A percentile compares a stretch with the other conserved stretches of the same genome.
Evolutionary conservation across 768 basidiomycete species (phyloP).

Genomic region (Tephrocybe rancida): DNA sequence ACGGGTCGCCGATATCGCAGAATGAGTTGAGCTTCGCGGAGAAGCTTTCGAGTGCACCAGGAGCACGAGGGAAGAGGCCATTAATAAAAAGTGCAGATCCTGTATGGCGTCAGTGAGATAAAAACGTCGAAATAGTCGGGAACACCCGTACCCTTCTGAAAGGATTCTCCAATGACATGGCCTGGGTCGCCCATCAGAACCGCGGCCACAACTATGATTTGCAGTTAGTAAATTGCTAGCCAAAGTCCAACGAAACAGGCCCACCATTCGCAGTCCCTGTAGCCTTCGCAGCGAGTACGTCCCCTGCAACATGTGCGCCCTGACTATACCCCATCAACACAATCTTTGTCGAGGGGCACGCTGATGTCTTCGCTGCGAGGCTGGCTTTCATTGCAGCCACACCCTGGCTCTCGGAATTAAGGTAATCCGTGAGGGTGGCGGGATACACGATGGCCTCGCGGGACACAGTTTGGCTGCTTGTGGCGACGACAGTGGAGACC

Average conservation of each 20-base stretch:
- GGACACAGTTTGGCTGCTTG: no score
- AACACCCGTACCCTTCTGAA: slow-evolving; percentile 21
- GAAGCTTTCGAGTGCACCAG: slow-evolving; percentile 9
- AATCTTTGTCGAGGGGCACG: slow-evolving; percentile 30
- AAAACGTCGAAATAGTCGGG: no score
- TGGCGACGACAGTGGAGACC: no score
- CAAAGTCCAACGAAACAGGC: not conserved
- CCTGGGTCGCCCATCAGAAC: slow-evolving; percentile 14
- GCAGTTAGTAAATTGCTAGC: no score
- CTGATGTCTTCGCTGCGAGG: slow-evolving; percentile 23
- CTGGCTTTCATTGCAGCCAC: slow-evolving; percentile 25
- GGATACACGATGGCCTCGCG: no score
- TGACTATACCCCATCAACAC: slow-evolving; percentile 29
- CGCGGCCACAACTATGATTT: no score
- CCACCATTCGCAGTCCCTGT: slow-evolving; percentile 6
- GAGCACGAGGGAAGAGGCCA: slow-evolving; percentile 6
- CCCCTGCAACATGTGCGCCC: slow-evolving; percentile 32
- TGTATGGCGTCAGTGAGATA: no score
- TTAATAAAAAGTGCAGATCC: not conserved
- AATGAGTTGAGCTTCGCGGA: slow-evolving; percentile 6
- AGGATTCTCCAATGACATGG: slow-evolving; percentile 24
- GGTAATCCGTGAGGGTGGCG: no score
- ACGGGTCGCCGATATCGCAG: slow-evolving; percentile 11
- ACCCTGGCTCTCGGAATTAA: slow-evolving; percentile 28
- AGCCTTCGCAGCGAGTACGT: slow-evolving; percentile 21